phyloP scores from a whole-genome alignment of 371 early-diverging fungal species.

The Mucor racemosus region DNA sequence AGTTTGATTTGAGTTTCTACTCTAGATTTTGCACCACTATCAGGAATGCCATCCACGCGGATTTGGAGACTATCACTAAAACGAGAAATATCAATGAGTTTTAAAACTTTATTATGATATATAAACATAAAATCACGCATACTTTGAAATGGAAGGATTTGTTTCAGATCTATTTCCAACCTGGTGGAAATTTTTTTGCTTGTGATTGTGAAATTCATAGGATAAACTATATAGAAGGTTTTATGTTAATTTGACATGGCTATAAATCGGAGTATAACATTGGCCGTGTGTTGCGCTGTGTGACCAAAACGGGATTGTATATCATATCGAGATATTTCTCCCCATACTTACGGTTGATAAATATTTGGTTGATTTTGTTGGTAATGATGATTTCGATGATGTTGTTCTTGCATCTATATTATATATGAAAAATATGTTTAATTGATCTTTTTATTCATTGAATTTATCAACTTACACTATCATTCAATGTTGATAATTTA shows the following conservation, averaged over 20 bases:
- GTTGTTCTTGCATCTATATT: not conserved
- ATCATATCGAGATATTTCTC: not conserved
- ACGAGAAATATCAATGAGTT: not conserved
- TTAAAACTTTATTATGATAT: not conserved
- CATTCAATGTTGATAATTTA: not conserved
- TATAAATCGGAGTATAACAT: not conserved
- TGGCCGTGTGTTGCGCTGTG: not conserved
- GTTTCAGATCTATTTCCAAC: not conserved
- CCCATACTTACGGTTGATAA: not conserved
- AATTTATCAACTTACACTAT: not conserved
- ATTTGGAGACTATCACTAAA: slow-evolving; percentile 25
- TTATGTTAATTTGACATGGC: not conserved
- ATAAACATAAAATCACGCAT: not conserved
- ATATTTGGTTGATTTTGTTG: not conserved
- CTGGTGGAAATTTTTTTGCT: not conserved
- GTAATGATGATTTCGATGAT: not conserved
- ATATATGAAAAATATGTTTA: not conserved
- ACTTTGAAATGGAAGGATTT: not conserved
- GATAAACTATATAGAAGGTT: not conserved
- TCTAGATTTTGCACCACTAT: slow-evolving; percentile 66
- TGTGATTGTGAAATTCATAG: not conserved
- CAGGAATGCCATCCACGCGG: slow-evolving; percentile 61
- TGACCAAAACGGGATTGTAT: not conserved
- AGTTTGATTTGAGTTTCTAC: slow-evolving; percentile 82
- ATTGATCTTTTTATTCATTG: no score